Base-by-base conservation (phyloP, 1,139 yeast species). In the Suhomyces panamericanus region DNA sequence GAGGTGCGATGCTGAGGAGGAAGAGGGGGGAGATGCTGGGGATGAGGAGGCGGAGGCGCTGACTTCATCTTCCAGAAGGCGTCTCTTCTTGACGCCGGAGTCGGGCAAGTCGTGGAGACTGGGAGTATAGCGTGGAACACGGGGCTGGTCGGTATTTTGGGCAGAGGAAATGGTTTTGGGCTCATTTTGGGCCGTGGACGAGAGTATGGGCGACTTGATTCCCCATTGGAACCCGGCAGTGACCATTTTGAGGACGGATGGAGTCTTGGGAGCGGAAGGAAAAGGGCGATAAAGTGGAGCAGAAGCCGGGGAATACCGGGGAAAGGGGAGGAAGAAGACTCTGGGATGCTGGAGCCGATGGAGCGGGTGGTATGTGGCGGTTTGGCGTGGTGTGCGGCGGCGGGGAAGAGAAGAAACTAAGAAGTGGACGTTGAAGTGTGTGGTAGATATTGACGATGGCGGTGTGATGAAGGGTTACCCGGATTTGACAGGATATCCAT, bases 151-250 rank as follows among this genome's bases (percentile, higher is more conserved):
- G 26, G 15, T 35, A 8, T 27, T 41, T 6, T 43, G 41, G 10
- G 30, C 31, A 12, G 32, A 17, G 17, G 33, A n/a, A 20, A 35
- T 26, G 22, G 37, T 9, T 24, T 35, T 39, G 17, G 16, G 22
- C 13, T 30, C 42, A 17, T 20, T 31, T 4, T 39, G n/a, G 10
- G 28, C 28, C 30, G 37, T 33, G 26, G 42, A 35, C 20, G 38
- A 17, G 8, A 47, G 28, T 6, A 50, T 45, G 20, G 56, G 17
- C n/a, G 39, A 46, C 37, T 50, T 58, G 22, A 57, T 44, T 6
- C 71, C 71, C 71, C 72, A 67, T 44, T 64, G 63, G 48, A 67
- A 68, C 11, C 72, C 71, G 26, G 70, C 62, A 36, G 70, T 60
- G 51, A 61, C 61, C 67, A 60, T 55, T 16, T 22, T 46, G n/a